Evolutionary conservation across 805 yeast species (phyloP).

Genomic region (Candida endomychidarum): DNA sequence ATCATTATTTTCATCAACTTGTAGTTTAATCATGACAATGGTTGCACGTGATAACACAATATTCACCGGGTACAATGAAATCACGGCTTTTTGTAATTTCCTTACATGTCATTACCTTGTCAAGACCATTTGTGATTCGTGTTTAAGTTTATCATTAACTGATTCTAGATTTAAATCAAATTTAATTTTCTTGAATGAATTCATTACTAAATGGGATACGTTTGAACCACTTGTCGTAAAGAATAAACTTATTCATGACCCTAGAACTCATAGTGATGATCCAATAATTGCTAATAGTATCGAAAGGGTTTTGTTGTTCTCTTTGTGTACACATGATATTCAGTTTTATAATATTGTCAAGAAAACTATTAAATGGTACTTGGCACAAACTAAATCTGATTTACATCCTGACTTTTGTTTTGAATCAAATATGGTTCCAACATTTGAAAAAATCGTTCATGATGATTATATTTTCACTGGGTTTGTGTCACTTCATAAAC

Average conservation of each 20-base stretch:
- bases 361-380: slow-evolving; percentile 34
- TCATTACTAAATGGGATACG: slow-evolving; percentile 27
- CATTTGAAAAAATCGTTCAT: slow-evolving; percentile 40
- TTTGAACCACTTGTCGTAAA: slow-evolving; percentile 13
- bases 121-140: slow-evolving; percentile 35
- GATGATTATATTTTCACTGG: slow-evolving; percentile 66
- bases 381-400: slow-evolving; percentile 17
- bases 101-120: slow-evolving; percentile 31
- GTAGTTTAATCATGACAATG: slow-evolving; percentile 30
- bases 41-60: slow-evolving; percentile 21
- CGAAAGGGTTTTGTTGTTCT: slow-evolving; percentile 38
- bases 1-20: slow-evolving; percentile 33
- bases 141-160: slow-evolving; percentile 31
- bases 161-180: slow-evolving; percentile 37
- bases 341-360: slow-evolving; percentile 43
- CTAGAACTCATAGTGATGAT: slow-evolving; percentile 15
- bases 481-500: slow-evolving; percentile 70
- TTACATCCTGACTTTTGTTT: slow-evolving; percentile 7
- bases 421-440: slow-evolving; percentile 22
- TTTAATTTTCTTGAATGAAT: slow-evolving; percentile 35
- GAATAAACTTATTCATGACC: slow-evolving; percentile 17
- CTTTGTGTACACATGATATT: slow-evolving; percentile 44
- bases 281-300: slow-evolving; percentile 20
- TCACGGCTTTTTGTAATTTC: slow-evolving; percentile 28
- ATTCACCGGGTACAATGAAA: slow-evolving; percentile 19